These are phyloP conservation scores for Capsicum chinense DNA, from an alignment of 257 asterid genomes.

Conservation along the genomic window DNA sequence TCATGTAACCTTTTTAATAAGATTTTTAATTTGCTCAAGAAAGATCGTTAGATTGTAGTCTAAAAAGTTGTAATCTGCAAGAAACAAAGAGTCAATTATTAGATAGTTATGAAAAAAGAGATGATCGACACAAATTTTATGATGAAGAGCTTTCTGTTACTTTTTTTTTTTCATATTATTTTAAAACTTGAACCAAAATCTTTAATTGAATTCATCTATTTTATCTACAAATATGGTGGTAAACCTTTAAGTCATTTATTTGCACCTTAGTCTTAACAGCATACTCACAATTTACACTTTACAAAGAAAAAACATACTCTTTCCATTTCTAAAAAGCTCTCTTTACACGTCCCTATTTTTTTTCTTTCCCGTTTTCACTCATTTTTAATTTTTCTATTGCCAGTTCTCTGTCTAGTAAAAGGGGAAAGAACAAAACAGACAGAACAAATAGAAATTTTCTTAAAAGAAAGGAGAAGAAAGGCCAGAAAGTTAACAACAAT, in stretches of 20 bases:
- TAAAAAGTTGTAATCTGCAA: no score
- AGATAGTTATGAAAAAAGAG: background rate
- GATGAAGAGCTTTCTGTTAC: no score
- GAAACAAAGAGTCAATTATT: background rate
- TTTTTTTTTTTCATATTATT: no score
- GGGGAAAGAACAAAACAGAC: background rate
- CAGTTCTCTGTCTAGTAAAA: background rate
- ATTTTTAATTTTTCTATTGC: background rate
- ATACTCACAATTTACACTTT: no score
- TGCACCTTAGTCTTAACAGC: no score
- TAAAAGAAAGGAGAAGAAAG: background rate
- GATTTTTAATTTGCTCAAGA: background rate
- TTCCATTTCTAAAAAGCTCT: background rate
- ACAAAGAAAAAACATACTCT: background rate
- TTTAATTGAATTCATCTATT: no score
- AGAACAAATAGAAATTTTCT: background rate
- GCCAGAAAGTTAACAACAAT: background rate
- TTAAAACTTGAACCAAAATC: no score
- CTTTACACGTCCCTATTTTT: background rate
- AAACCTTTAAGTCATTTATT: background rate
- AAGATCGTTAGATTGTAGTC: no score
- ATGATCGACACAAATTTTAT: no score
- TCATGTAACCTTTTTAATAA: no score
- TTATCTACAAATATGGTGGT: background rate
- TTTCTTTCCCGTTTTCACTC: background rate